Base-by-base conservation (phyloP, 441 rosid species). In the Brassica balearica region DNA sequence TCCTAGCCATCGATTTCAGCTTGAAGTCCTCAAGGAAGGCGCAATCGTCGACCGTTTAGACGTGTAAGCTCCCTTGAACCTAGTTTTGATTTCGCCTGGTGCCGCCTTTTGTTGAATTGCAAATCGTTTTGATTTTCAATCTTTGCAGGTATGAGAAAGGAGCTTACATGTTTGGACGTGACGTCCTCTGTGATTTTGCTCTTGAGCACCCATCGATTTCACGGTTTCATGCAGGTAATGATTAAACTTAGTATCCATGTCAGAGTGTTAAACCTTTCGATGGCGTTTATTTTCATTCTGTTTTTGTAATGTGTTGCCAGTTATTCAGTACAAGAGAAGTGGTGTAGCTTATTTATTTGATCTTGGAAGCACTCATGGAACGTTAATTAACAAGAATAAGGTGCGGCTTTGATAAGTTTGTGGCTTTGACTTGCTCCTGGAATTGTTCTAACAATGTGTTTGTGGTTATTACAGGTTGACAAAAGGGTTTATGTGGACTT, bases 111-210 rank as follows among this genome's bases (percentile, higher is more conserved):
- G 22, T 43, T 12, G 58, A 43, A 3, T 2, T 73, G n/a, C 19
- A 58, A 19, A n/a, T 15, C 5, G 62, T 62, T 67, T 6, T 19
- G 14, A 12, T 61, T 29, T 27, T 3, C 10, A 9, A 2, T 10
- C 17, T 22, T 10, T 80, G 70, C 77, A 96, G 99, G 66, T 69
- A 77, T 65, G 86, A 91, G 86, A 96, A 92, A 78, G 98, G 97
- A 64, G 98, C 98, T 58, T 96, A 90, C 83, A 81, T 96, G 98
- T 94, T 96, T 86, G 99, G 99, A 46, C 97, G 98, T 17, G 91
- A 88, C 6, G 89, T 87, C 79, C 84, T 92, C 64, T 96, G 98
- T 72, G 98, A 96, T 80, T 96, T 96, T 76, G 74, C 90, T 62
- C 97, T 96, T 7, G 96, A 92, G 85, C 99, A 96, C 78, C 93